These are phyloP conservation scores for Carnegiea gigantea DNA, from an alignment of 179 eudicot genomes.

Conservation along the genomic window DNA sequence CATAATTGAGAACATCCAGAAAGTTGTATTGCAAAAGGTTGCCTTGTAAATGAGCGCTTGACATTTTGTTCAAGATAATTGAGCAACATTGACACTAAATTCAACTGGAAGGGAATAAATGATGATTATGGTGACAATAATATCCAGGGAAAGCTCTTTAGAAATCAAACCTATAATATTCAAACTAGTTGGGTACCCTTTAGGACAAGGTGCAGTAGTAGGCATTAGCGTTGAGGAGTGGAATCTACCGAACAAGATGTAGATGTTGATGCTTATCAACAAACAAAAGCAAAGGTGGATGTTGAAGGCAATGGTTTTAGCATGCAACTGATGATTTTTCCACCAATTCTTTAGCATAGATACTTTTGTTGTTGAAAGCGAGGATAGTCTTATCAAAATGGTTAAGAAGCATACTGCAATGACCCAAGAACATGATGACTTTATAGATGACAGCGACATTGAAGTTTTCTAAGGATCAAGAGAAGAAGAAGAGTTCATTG, in stretches of 20 bases:
- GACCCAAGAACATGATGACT: background rate
- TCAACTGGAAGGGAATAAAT: background rate
- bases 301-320: background rate
- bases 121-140: background rate
- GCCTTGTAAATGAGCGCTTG: too few species aligned
- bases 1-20: too few species aligned
- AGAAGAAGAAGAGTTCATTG: background rate
- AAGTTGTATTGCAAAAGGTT: too few species aligned
- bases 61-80: too few species aligned
- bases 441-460: background rate
- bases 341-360: background rate
- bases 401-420: background rate
- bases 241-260: background rate
- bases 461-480: background rate
- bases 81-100: background rate
- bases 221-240: too few species aligned
- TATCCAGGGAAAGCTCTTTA: background rate
- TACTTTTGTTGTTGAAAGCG: constrained; percentile 3
- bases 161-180: background rate
- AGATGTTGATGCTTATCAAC: constrained; percentile 4
- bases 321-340: background rate
- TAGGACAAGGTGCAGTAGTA: background rate
- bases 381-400: background rate
- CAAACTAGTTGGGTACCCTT: background rate
- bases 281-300: background rate